Evolutionary conservation across 140 eudicot species (phyloP).

Genomic region (Stevia rebaudiana): DNA sequence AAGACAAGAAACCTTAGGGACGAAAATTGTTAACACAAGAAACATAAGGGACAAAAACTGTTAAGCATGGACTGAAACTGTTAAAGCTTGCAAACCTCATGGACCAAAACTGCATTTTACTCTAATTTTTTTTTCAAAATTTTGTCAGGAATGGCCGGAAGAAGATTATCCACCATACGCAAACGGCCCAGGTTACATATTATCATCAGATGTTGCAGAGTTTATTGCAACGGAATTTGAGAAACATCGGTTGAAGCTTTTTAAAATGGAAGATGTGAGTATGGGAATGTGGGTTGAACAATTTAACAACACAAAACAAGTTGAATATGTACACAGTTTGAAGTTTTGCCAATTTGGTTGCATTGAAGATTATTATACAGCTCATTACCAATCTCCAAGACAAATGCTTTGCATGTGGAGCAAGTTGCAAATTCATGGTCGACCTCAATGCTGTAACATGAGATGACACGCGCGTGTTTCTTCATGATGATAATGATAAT

Average conservation of each 20-base stretch:
- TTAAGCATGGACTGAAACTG: too few species aligned
- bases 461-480: conserved; percentile 38
- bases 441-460: conserved; percentile 68
- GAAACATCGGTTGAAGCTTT: conserved; percentile 65
- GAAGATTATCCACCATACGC: conserved; percentile 87
- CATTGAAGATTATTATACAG: conserved; percentile 66
- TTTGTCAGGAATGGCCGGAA: conserved; percentile 99
- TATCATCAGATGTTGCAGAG: conserved; percentile 72
- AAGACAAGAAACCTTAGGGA: too few species aligned
- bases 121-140: too few species aligned
- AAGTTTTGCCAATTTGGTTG: conserved; percentile 94
- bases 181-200: conserved; percentile 81
- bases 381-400: conserved; percentile 87
- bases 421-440: conserved; percentile 53
- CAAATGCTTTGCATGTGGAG: conserved; percentile 91
- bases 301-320: conserved; percentile 54
- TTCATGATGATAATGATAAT: too few species aligned
- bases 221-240: conserved; percentile 60
- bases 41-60: too few species aligned
- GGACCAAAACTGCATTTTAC: too few species aligned
- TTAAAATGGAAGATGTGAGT: conserved; percentile 98
- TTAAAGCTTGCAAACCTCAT: too few species aligned
- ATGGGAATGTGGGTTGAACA: conserved; percentile 90
- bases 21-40: too few species aligned
- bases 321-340: conserved; percentile 75